Conservation (phyloP, 1,284 basidiomycete genomes). For the Tylopilus sp. region DNA sequence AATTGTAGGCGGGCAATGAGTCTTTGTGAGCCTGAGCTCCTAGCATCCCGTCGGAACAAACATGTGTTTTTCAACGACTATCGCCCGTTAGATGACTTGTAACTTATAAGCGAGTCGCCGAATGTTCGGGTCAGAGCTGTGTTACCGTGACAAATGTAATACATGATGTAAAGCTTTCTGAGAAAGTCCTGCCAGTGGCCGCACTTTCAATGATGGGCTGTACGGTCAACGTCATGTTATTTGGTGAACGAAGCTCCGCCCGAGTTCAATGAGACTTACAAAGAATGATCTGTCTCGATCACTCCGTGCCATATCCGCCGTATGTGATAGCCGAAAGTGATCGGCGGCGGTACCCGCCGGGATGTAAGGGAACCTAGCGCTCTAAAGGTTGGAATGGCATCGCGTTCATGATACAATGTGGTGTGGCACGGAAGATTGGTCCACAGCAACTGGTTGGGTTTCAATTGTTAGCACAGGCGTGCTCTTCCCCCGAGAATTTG, state of each 20-base stretch:
- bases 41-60: background rate
- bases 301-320: slow-evolving; percentile 70
- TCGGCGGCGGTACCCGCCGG: slow-evolving; percentile 72
- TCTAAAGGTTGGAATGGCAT: slow-evolving; percentile 17
- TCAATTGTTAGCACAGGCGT: background rate
- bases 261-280: slow-evolving; percentile 28
- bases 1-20: no score
- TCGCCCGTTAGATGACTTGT: no score
- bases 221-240: slow-evolving; percentile 5
- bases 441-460: slow-evolving; percentile 72
- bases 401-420: background rate
- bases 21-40: no score
- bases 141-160: background rate
- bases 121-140: slow-evolving; percentile 54
- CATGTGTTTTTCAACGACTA: background rate
- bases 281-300: slow-evolving; percentile 69
- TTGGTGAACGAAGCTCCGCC: background rate
- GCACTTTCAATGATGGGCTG: slow-evolving; percentile 61
- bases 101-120: slow-evolving; percentile 61
- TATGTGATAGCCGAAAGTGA: slow-evolving; percentile 60
- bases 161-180: background rate
- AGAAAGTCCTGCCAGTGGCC: slow-evolving; percentile 12
- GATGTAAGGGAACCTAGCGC: slow-evolving; percentile 71
- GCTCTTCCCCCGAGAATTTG: slow-evolving; percentile 57
- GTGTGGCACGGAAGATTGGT: slow-evolving; percentile 62